Base-by-base conservation (phyloP, 495 filamentous ascomycete species). In the Aspergillus olivimuriae region DNA sequence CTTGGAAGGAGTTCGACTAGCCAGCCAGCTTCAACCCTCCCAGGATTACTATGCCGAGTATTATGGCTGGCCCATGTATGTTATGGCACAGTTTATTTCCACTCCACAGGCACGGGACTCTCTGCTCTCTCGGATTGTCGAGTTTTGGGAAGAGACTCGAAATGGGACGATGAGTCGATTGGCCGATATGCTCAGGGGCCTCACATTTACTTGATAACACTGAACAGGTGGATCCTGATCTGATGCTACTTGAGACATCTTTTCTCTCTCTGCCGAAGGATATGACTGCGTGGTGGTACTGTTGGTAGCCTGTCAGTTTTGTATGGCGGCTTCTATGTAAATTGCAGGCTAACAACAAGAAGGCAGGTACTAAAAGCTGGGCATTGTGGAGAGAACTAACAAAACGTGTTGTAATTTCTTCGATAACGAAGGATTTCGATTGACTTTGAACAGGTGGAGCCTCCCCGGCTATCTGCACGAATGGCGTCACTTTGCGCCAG, bases 11-110 rank as follows among this genome's bases (percentile, higher is more conserved):
- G 44, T 59, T 24, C 10, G n/a, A 2, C 18, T 48, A 1, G 47
- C 51, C 16, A 31, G 32, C 9, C 35, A 45, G 8, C 35, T 59
- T 1, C 34, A 56, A 15, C 52, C 56, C 3, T 35, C 24, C 1
- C 26, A 32, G 3, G 56, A 59, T 28, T 59, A 59, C 21, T 59
- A 45, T 34, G 56, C 56, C 4, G 52, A 59, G 20, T 59, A 59
- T 39, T 59, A 59, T 22, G 52, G 56, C 32, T 59, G 56, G 56
- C 56, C 56, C 19, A 35, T 59, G 8, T 33, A 51, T 1, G 41
- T 45, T 0, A 20, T 58, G 18, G 52, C 51, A 15, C 44, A 43
- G 19, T 33, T 33, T 24, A 18, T 48, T 3, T 15, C 34, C 4
- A 11, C 30, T n/a, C 2, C 20, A 5, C 3, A n/a, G 6, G 51